Evolutionary conservation across 139 green algal species (phyloP), one percentile per base, ranked within the genome.

Genomic region (Limnomonas spitsbergensis): DNA sequence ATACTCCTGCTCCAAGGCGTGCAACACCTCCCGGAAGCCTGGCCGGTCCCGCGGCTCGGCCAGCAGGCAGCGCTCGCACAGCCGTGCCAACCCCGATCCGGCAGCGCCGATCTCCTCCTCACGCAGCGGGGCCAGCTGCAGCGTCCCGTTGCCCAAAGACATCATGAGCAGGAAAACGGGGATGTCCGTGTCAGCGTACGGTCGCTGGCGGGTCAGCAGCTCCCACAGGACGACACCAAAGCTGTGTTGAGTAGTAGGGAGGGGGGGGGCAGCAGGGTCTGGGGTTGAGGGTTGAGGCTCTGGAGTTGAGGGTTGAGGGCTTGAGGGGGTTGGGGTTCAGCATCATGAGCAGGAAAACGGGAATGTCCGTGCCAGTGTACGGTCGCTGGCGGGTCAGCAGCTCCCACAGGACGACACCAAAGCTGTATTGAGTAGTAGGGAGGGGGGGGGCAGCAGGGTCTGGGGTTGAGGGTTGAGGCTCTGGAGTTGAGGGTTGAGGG

Each of bases 151-250:
- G 76, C 84, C 87, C 32, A 91, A 56, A 0, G 56, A 74, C 68
- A 85, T 80, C 77, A 90, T 85, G 2, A 90, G 66, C 31, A 90
- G 40, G 77, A 81, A 90, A 4, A 87, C 40, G 40, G 83, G 83
- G 27, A 85, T 61, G 54, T 90, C 86, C n/a, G 71, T 34, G 40
- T 89, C 87, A 1, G 79, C 71, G 73, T 83, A 90, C 27, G 87
- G 87, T 34, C 87, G 82, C 81, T 80, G 40, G 6, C 81, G 66
- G 34, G 80, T 83, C n/a, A 89, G 56, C 38, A 91, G 78, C 87
- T 91, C 84, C 82, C 84, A 89, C 52, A 88, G 54, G 38, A 89
- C 80, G 2, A 91, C 83, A 4, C 84, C 85, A 75, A 83, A 91
- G 0, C 66, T 66, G 47, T n/a, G n/a, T n/a, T n/a, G n/a, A n/a